Percentiles rank a stretch among this genome's conserved stretches.
phyloP scores from a whole-genome alignment of 1,139 yeast species.

The Suhomyces terraborum region DNA sequence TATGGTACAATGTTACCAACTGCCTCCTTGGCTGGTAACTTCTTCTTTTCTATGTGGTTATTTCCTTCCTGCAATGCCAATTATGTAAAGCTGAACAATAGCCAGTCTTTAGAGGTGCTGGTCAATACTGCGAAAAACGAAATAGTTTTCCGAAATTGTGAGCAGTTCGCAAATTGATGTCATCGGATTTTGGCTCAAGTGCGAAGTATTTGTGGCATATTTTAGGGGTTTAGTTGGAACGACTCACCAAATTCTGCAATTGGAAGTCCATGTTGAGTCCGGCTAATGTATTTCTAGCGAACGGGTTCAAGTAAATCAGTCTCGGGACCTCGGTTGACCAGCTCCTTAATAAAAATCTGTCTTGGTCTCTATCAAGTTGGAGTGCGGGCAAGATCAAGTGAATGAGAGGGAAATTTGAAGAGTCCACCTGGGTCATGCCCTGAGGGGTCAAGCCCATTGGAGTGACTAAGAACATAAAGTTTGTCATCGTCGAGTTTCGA shows the following conservation, averaged over 20 bases:
- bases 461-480: slow-evolving; percentile 49
- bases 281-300: slow-evolving; percentile 39
- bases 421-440: slow-evolving; percentile 57
- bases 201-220: no score
- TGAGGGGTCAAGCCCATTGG: slow-evolving; percentile 63
- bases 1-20: no score
- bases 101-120: neutral
- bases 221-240: neutral
- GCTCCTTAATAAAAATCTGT: slow-evolving; percentile 33
- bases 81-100: no score
- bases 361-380: slow-evolving; percentile 1
- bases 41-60: no score
- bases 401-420: slow-evolving; percentile 55
- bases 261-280: slow-evolving; percentile 41
- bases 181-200: no score
- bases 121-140: slow-evolving; percentile 1
- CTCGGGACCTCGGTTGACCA: slow-evolving; percentile 46
- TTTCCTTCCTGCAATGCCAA: no score
- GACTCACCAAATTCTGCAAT: slow-evolving; percentile 16
- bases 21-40: no score
- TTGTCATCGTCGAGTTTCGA: slow-evolving; percentile 21
- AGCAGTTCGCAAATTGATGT: neutral
- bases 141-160: neutral
- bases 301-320: slow-evolving; percentile 48
- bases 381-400: slow-evolving; percentile 26